Evolutionary conservation across 768 basidiomycete species (phyloP).

Genomic region (Lepiota brunneoincarnata): DNA sequence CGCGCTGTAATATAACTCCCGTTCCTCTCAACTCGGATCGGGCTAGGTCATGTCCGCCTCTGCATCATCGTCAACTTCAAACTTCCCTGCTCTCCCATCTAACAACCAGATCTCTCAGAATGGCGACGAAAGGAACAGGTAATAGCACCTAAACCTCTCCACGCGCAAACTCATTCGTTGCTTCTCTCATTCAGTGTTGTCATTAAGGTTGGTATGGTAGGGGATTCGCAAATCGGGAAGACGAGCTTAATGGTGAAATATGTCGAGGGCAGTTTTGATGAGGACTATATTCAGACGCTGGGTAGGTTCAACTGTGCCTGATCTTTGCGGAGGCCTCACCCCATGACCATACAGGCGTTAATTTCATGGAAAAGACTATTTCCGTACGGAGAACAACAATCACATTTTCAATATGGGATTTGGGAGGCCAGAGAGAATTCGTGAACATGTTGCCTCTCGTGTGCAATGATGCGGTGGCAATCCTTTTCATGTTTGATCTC

Average conservation of each 20-base stretch:
- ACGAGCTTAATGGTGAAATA: conserved; percentile 99
- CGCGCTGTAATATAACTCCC: conserved; percentile 19
- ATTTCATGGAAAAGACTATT: conserved; percentile 99
- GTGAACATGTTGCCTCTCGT: conserved; percentile 99
- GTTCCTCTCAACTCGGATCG: conserved; percentile 12
- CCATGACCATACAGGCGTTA: conserved; percentile 61
- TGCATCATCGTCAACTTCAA: conserved; percentile 47
- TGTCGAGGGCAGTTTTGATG: conserved; percentile 97
- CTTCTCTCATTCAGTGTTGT: conserved; percentile 66
- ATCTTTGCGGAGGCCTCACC: conserved; percentile 12
- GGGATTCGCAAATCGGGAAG: conserved; percentile 99
- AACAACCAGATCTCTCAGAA: conserved; percentile 59
- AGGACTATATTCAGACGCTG: conserved; percentile 99
- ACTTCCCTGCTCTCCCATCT: conserved; percentile 39
- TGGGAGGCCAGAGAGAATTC: conserved; percentile 96
- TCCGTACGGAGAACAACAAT: conserved; percentile 97
- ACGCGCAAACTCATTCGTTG: not conserved
- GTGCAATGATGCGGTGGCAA: conserved; percentile 99
- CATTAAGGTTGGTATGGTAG: conserved; percentile 99
- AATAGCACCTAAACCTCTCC: conserved; percentile 12
- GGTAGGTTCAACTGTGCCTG: conserved; percentile 45
- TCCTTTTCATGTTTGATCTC: conserved; percentile 99
- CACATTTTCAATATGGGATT: conserved; percentile 99
- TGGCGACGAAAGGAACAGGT: conserved; percentile 78
- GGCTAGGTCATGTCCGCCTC: conserved; percentile 44